Base-by-base conservation (phyloP, 495 filamentous ascomycete genomes). In the Chaetomidium leptoderma region DNA sequence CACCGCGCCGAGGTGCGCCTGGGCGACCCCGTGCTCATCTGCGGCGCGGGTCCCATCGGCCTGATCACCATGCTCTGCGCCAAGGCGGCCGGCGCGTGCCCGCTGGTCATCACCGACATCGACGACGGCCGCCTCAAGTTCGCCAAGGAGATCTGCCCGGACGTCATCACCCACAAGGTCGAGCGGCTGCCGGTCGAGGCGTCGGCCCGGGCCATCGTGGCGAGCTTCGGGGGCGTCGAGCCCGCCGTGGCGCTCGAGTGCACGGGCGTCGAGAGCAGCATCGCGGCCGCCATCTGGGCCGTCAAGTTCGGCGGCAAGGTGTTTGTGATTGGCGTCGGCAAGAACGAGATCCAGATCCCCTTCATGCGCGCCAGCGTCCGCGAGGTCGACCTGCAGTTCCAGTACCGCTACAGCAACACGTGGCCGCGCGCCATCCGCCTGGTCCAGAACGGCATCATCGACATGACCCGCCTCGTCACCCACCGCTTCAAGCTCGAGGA, bases 351-450 rank as follows among this genome's bases (percentile, higher is more conserved):
- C 79, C 87, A 83, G 67, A 86, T 96, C 60, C 91, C 91, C 36
- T 97, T 96, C 74, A 95, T 95, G 90, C 79, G 90, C 61, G 78
- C 89, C 30, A 91, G 87, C 66, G 92, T 90, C 14, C 81, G 89
- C 65, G 92, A 97, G 76, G 85, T 97, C 64, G 92, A 96, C 70
- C 74, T 97, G 55, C 88, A 92, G 75, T 95, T 95, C 74, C 92
- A 96, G 78, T 96, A 97, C 75, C 83, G 92, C 53, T 96, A 96
- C 76, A 81, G 78, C 75, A 97, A 96, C 77, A 95, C 89, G 45
- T 97, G 92, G 92, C 92, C 92, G 46, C 79, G 87, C 50, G 92
- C 92, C 42, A 96, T 97, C 58, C 83, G 92, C 48, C 76, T 97
- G 47, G 81, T 96, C 17, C 83, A 87, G 76, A 89, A 86, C 65